A percentile compares a stretch with the other conserved stretches of the same genome.
Evolutionary conservation across 1,284 basidiomycete species (phyloP).

Genomic region (Amylostereum chailletii): DNA sequence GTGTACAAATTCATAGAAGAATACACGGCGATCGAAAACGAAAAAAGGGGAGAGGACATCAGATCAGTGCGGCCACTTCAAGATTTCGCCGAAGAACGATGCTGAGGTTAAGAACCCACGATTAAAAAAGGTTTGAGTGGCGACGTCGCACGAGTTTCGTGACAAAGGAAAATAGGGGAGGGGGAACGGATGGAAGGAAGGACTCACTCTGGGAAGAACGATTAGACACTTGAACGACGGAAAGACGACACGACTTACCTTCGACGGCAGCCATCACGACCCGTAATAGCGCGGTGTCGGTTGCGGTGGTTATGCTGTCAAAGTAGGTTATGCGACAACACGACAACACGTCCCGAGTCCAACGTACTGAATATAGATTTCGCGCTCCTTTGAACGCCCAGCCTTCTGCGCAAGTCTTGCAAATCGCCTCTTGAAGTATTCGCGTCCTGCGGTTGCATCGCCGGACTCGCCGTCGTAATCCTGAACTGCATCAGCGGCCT

Average conservation of each 20-base stretch:
- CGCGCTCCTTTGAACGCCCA: conserved; percentile 75
- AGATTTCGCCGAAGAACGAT: conserved; percentile 37
- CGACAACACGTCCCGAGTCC: conserved; percentile 1
- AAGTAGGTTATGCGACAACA: conserved; percentile 2
- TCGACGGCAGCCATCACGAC: conserved; percentile 93
- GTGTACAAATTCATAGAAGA: neutral
- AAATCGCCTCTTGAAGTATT: conserved; percentile 89
- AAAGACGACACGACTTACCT: conserved; percentile 41
- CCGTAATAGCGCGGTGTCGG: conserved; percentile 84
- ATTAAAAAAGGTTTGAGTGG: neutral
- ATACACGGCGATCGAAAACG: neutral
- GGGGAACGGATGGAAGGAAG: conserved; percentile 17
- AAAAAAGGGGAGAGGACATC: conserved; percentile 9
- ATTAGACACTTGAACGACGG: conserved; percentile 9
- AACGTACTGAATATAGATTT: conserved; percentile 86
- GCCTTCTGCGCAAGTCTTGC: conserved; percentile 75
- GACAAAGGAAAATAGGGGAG: conserved; percentile 8
- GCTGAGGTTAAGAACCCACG: conserved; percentile 21
- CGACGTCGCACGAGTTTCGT: conserved; percentile 4
- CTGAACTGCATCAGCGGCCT: conserved; percentile 25
- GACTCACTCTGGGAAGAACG: conserved; percentile 60
- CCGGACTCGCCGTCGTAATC: conserved; percentile 68
- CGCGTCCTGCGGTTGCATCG: conserved; percentile 69
- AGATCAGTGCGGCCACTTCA: conserved; percentile 35
- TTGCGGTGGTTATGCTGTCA: conserved; percentile 81